phyloP scores from a whole-genome alignment of 305 asterid genomes.

The Striga hermonthica region DNA sequence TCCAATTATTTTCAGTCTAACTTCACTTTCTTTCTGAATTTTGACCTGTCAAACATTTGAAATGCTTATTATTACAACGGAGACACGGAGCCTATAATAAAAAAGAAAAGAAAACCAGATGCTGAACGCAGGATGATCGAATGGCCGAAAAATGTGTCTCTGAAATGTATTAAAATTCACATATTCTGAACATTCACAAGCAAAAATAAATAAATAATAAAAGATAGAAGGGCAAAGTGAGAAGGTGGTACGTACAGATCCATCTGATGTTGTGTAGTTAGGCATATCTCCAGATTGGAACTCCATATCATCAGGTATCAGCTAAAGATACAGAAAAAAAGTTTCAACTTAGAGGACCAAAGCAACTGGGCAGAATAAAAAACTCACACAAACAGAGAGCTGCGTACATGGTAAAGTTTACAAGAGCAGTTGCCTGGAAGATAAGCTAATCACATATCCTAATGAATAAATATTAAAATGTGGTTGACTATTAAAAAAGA shows the following conservation, averaged over 20 bases:
- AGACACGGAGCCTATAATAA: too few species aligned
- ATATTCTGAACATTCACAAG: not conserved
- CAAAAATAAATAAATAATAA: too few species aligned
- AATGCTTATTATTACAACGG: too few species aligned
- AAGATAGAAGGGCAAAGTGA: not conserved
- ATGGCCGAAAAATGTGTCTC: not conserved
- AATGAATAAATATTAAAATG: too few species aligned
- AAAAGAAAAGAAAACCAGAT: too few species aligned
- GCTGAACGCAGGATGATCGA: not conserved
- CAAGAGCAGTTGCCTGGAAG: not conserved
- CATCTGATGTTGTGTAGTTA: constrained; percentile 90
- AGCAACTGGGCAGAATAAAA: too few species aligned
- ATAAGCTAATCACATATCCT: too few species aligned
- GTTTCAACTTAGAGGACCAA: constrained; percentile 8
- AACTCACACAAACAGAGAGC: too few species aligned
- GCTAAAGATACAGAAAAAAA: constrained; percentile 35
- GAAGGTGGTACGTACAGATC: constrained; percentile 48
- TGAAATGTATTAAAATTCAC: not conserved
- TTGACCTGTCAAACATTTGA: constrained; percentile 30
- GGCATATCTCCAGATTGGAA: constrained; percentile 89
- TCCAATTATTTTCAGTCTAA: constrained; percentile 88
- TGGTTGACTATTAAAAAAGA: too few species aligned
- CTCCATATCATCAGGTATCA: constrained; percentile 97
- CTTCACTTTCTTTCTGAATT: constrained; percentile 91
- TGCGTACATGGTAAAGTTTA: too few species aligned